Conservation (phyloP, 2,329 filamentous ascomycete genomes). For the Colletotrichum filicis region DNA sequence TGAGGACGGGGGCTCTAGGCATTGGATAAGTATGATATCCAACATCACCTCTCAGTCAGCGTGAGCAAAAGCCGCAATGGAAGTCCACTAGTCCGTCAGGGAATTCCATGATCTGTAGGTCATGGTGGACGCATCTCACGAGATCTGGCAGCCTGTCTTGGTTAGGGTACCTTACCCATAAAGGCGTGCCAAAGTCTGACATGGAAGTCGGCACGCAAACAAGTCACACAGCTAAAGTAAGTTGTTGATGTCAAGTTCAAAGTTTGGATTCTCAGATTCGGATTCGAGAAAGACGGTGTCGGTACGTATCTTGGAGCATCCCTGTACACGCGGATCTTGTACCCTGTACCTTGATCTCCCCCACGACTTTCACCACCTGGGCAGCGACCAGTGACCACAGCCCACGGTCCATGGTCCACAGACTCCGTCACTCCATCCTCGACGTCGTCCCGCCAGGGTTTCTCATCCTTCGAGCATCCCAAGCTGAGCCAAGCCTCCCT, state of each 20-base stretch:
- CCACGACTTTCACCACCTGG: background rate
- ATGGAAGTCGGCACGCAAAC: background rate
- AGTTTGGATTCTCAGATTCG: background rate
- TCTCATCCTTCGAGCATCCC: slow-evolving; percentile 30
- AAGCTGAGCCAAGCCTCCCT: slow-evolving; percentile 23
- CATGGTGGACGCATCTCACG: background rate
- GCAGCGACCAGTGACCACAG: no score
- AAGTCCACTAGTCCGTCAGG: background rate
- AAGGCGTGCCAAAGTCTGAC: background rate
- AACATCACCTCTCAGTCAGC: background rate
- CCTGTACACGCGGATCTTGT: no score
- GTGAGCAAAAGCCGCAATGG: background rate
- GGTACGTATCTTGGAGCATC: background rate
- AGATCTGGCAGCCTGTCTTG: background rate
- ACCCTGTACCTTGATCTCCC: background rate
- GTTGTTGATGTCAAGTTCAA: background rate
- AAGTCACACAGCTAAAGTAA: no score
- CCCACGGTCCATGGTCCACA: no score
- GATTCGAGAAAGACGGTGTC: background rate
- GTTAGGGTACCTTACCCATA: no score
- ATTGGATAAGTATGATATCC: background rate
- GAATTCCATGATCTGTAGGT: background rate
- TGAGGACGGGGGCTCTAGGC: no score
- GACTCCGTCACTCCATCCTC: no score
- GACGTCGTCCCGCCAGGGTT: slow-evolving; percentile 11